Percentiles rank a stretch among this genome's conserved stretches.
Evolutionary conservation across 768 basidiomycete species (phyloP).

Genomic region (Boletus vinaceobasis): DNA sequence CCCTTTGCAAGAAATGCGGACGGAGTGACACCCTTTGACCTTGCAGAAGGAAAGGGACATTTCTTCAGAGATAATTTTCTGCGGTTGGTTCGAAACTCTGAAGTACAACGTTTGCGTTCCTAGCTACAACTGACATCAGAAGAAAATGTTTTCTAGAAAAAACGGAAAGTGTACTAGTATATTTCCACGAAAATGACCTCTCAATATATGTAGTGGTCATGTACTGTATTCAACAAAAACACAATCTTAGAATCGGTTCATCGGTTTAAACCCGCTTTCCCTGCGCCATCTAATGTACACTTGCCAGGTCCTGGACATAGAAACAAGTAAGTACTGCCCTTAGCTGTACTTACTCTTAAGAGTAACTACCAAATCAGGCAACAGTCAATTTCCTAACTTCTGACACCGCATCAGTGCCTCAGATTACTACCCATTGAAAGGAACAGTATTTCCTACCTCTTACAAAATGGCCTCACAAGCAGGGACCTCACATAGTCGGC

Average conservation of each 20-base stretch:
- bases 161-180: background rate
- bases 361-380: background rate
- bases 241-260: too few relatives aligned
- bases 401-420: background rate
- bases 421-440: too few relatives aligned
- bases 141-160: too few relatives aligned
- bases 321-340: too few relatives aligned
- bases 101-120: background rate
- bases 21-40: background rate
- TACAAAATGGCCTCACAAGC: conserved; percentile 17
- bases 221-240: too few relatives aligned
- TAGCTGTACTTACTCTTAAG: background rate
- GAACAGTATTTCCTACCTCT: background rate
- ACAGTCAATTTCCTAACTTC: background rate
- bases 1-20: background rate
- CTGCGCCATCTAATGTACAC: too few relatives aligned
- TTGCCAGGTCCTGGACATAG: too few relatives aligned
- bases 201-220: too few relatives aligned
- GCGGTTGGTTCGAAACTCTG: background rate
- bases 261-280: background rate
- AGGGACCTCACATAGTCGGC: conserved; percentile 10
- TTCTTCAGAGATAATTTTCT: background rate
- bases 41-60: background rate
- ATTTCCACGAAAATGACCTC: background rate
- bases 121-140: too few relatives aligned